A percentile compares a stretch with the other conserved stretches of the same genome.
Evolutionary conservation across 306 rosid species (phyloP).

Genomic region (Vigna reflexopilosa): DNA sequence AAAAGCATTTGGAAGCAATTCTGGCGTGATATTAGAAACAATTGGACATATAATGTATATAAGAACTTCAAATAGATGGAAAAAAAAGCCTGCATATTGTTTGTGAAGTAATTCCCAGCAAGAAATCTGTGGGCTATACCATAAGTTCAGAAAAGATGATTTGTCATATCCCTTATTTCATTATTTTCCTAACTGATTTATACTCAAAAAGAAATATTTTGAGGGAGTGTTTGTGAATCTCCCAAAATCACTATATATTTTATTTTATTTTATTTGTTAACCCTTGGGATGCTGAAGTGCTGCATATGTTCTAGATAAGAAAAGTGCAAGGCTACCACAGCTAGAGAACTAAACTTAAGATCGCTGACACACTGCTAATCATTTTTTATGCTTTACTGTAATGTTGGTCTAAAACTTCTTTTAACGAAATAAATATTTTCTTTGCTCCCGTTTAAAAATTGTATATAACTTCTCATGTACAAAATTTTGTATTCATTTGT

Average conservation of each 20-base stretch:
- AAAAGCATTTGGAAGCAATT: conserved; percentile 42
- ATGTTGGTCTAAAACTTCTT: background rate
- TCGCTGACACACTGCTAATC: background rate
- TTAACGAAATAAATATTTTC: background rate
- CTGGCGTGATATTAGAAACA: conserved; percentile 28
- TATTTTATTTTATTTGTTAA: background rate
- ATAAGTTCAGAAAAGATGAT: conserved; percentile 43
- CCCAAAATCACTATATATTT: conserved; percentile 1
- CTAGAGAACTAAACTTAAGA: background rate
- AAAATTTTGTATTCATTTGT: background rate
- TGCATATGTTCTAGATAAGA: background rate
- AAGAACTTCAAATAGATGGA: conserved; percentile 25
- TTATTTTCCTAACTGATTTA: conserved; percentile 36
- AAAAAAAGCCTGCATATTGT: conserved; percentile 23
- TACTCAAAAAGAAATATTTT: conserved; percentile 13
- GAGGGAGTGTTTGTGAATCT: conserved; percentile 20
- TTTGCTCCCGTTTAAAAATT: background rate
- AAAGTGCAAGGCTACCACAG: background rate
- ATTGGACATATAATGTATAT: conserved; percentile 47
- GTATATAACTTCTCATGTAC: background rate
- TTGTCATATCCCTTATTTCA: conserved; percentile 21
- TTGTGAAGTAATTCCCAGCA: conserved; percentile 38
- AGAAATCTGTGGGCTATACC: conserved; percentile 34
- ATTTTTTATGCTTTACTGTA: too few relatives aligned
- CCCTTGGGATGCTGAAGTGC: conserved; percentile 11